Conservation (phyloP, 345 rosid species). For the Syzygium aqueum region DNA sequence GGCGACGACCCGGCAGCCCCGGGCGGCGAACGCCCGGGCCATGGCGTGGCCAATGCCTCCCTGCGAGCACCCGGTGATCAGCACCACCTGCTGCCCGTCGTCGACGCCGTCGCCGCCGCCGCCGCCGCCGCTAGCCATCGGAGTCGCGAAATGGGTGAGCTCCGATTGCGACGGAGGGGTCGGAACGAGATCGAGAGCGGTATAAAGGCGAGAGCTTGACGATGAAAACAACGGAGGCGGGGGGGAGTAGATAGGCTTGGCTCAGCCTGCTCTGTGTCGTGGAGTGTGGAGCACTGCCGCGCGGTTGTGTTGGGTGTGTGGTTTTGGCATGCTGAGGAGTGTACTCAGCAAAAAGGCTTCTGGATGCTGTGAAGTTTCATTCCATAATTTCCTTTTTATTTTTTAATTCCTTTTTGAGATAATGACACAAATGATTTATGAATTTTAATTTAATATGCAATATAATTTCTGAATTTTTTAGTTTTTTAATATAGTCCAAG, state of each 20-base stretch:
- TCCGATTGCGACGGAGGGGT: not conserved
- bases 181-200: not conserved
- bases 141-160: not conserved
- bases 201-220: not conserved
- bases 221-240: not conserved
- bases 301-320: not conserved
- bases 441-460: too few species aligned
- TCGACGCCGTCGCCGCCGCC: not conserved
- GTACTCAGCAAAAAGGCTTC: not conserved
- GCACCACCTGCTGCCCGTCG: conserved; percentile 37
- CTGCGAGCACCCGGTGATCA: conserved; percentile 69
- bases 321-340: not conserved
- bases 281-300: not conserved
- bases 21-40: conserved; percentile 64
- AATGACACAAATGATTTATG: too few species aligned
- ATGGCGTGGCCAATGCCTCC: conserved; percentile 90
- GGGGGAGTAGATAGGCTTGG: not conserved
- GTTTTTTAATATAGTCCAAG: too few species aligned
- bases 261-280: not conserved
- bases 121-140: not conserved
- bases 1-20: conserved; percentile 61
- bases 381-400: not conserved
- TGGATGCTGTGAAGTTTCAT: not conserved
- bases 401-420: too few species aligned
- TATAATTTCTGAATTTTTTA: too few species aligned